These are phyloP conservation scores for Pythium apleroticum DNA, from an alignment of 352 stramenopile genomes.

Conservation along the genomic window DNA sequence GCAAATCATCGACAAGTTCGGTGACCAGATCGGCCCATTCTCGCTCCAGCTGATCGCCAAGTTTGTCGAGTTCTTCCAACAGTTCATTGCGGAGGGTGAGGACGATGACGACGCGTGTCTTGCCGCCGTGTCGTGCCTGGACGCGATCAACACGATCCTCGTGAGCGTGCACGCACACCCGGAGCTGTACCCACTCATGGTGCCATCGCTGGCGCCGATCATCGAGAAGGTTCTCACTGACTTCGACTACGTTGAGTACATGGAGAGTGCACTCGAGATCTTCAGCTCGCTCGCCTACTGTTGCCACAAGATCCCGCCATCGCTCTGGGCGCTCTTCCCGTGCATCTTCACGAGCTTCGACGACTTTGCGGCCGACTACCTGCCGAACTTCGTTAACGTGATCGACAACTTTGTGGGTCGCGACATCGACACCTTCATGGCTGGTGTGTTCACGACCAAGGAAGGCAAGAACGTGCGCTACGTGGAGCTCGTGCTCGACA, in stretches of 20 bases:
- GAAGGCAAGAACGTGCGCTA: slow-evolving; percentile 54
- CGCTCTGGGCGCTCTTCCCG: slow-evolving; percentile 96
- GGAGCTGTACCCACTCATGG: slow-evolving; percentile 85
- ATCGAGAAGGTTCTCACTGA: slow-evolving; percentile 96
- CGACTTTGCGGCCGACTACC: slow-evolving; percentile 95
- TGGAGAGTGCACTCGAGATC: slow-evolving; percentile 96
- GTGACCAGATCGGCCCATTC: slow-evolving; percentile 94
- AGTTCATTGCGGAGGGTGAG: slow-evolving; percentile 91
- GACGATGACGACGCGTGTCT: slow-evolving; percentile 97
- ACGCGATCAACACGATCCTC: slow-evolving; percentile 86
- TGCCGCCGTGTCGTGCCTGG: slow-evolving; percentile 89
- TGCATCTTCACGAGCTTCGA: slow-evolving; percentile 95
- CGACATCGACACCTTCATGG: slow-evolving; percentile 71
- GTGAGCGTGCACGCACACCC: slow-evolving; percentile 83
- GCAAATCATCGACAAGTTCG: slow-evolving; percentile 97
- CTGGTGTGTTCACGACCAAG: slow-evolving; percentile 46
- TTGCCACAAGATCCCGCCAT: slow-evolving; percentile 88
- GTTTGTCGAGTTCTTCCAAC: slow-evolving; percentile 93
- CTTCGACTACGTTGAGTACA: slow-evolving; percentile 97
- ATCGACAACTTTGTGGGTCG: slow-evolving; percentile 96
- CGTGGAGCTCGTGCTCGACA: slow-evolving; percentile 79
- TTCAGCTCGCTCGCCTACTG: slow-evolving; percentile 96
- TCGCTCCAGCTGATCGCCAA: slow-evolving; percentile 93
- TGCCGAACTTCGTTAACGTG: slow-evolving; percentile 94
- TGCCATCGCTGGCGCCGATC: slow-evolving; percentile 94